These are phyloP conservation scores for Diplodia mutila DNA, from an alignment of 2,329 filamentous ascomycete genomes.

Conservation along the genomic window DNA sequence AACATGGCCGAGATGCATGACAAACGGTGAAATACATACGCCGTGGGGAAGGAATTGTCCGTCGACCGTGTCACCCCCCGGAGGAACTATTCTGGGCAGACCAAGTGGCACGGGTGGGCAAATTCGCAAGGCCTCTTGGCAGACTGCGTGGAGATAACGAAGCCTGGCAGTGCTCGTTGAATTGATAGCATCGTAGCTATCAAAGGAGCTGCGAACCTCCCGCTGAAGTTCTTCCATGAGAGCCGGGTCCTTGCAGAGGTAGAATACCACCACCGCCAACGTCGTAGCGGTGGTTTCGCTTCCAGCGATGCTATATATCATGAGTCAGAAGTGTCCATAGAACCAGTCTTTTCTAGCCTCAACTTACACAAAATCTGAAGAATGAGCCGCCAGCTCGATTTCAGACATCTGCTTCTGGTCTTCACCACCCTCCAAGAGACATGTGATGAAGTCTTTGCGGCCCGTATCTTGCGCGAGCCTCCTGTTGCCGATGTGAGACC, in stretches of 20 bases:
- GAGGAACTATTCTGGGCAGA: constrained; percentile 24
- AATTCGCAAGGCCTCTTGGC: constrained; percentile 29
- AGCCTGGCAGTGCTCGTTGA: background rate
- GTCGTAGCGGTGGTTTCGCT: constrained; percentile 44
- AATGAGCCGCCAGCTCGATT: constrained; percentile 30
- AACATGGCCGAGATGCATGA: background rate
- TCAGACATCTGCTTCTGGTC: background rate
- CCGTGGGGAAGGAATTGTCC: constrained; percentile 29
- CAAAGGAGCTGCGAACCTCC: constrained; percentile 33
- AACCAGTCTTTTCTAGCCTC: background rate
- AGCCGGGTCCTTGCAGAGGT: constrained; percentile 38
- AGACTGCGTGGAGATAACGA: constrained; percentile 25
- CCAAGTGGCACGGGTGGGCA: constrained; percentile 27
- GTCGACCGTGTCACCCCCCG: constrained; percentile 26
- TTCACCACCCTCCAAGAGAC: background rate
- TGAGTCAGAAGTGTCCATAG: background rate
- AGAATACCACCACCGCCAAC: constrained; percentile 38
- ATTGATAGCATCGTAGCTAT: constrained; percentile 27
- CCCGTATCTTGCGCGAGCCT: background rate
- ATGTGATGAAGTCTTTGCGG: background rate
- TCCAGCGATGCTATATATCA: constrained; percentile 33
- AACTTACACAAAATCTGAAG: constrained; percentile 31
- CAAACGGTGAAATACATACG: background rate
- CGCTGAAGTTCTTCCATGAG: constrained; percentile 38
- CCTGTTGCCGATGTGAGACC: background rate